A percentile compares a stretch with the other conserved stretches of the same genome.
Evolutionary conservation across 768 basidiomycete genomes (phyloP).

Genomic region (Pleurotus djamor): DNA sequence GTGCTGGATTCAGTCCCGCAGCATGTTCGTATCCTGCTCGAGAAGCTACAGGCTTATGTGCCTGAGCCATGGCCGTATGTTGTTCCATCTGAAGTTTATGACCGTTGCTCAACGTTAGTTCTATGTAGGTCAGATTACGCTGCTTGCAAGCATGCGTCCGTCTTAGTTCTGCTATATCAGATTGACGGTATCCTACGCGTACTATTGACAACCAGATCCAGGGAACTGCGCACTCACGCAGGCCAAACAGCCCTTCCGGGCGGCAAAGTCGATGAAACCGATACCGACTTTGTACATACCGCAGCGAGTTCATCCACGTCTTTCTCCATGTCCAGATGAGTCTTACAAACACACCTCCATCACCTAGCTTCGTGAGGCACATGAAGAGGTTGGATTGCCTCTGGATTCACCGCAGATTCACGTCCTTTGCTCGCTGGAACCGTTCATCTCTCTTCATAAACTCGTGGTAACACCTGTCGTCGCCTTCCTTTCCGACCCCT

Average conservation of each 20-base stretch:
- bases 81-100: not conserved
- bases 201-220: conserved; percentile 84
- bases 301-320: conserved; percentile 52
- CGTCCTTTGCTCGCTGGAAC: conserved; percentile 58
- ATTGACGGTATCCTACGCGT: conserved; percentile 66
- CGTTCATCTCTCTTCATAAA: conserved; percentile 64
- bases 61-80: conserved; percentile 4
- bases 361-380: conserved; percentile 57
- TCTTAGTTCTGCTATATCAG: conserved; percentile 80
- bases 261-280: conserved; percentile 70
- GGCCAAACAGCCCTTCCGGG: conserved; percentile 85
- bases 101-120: not conserved
- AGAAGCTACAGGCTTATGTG: not conserved
- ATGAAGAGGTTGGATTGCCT: conserved; percentile 81
- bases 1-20: not conserved
- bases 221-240: conserved; percentile 68
- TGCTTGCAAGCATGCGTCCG: conserved; percentile 59
- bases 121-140: conserved; percentile 4
- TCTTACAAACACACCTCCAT: too few relatives aligned
- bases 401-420: conserved; percentile 53
- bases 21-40: not conserved
- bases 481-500: conserved; percentile 56
- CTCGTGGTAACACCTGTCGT: conserved; percentile 81
- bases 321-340: not conserved
- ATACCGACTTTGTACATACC: conserved; percentile 60